phyloP scores from a whole-genome alignment of 2,329 filamentous ascomycete genomes.

The Endoconidiophora laricicola region DNA sequence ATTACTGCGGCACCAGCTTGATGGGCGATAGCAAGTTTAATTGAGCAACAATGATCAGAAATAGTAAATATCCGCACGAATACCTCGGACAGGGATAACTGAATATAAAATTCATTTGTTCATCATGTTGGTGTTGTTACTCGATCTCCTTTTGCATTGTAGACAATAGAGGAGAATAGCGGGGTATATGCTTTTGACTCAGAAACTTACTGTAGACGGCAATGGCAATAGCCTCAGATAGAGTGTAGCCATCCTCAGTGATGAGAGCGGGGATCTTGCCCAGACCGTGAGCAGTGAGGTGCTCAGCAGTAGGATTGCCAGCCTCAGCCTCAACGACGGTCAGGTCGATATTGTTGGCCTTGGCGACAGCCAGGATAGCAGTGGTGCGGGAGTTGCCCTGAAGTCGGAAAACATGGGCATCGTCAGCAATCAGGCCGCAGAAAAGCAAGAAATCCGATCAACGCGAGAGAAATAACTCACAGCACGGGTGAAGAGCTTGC shows the following conservation, averaged over 20 bases:
- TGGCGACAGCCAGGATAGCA: slow-evolving; percentile 80
- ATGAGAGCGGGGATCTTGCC: slow-evolving; percentile 88
- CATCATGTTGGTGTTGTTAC: slow-evolving; percentile 7
- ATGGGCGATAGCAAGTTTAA: neutral
- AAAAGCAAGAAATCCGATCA: slow-evolving; percentile 14
- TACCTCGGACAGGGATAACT: slow-evolving; percentile 14
- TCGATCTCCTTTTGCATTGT: neutral
- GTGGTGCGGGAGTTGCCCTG: slow-evolving; percentile 83
- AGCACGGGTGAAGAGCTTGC: slow-evolving; percentile 82
- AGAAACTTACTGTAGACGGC: slow-evolving; percentile 82
- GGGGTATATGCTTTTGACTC: neutral
- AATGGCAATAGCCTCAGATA: slow-evolving; percentile 85
- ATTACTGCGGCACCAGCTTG: neutral
- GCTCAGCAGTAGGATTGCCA: slow-evolving; percentile 52
- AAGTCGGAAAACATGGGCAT: slow-evolving; percentile 16
- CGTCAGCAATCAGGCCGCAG: slow-evolving; percentile 18
- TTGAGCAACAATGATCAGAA: slow-evolving; percentile 10
- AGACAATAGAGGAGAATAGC: neutral
- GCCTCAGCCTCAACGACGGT: slow-evolving; percentile 62
- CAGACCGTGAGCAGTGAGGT: slow-evolving; percentile 71
- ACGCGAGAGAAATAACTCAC: slow-evolving; percentile 32
- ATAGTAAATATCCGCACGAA: slow-evolving; percentile 13
- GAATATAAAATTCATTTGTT: slow-evolving; percentile 13
- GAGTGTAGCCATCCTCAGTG: slow-evolving; percentile 75
- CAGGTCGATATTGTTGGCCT: slow-evolving; percentile 90